A percentile compares a stretch with the other conserved stretches of the same genome.
phyloP scores from a whole-genome alignment of 1,284 basidiomycete genomes.

The Ceratobasidium sp. region DNA sequence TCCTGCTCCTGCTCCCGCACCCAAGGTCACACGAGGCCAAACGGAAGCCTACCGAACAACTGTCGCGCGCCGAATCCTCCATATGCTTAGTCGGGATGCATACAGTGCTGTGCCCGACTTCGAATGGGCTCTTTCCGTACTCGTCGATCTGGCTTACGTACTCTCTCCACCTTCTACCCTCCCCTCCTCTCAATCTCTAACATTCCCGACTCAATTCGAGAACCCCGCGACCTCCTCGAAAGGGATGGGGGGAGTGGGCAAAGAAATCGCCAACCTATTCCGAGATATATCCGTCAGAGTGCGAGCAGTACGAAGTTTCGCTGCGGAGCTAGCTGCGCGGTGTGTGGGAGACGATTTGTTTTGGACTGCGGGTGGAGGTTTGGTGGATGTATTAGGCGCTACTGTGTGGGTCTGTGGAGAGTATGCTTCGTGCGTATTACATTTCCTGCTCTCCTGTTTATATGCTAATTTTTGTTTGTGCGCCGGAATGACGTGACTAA shows the following conservation, averaged over 20 bases:
- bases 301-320: conserved; percentile 78
- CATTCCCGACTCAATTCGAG: conserved; percentile 26
- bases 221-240: not conserved
- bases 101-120: conserved; percentile 94
- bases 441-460: not conserved
- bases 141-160: conserved; percentile 90
- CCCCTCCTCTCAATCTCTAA: not conserved
- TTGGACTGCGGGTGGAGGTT: conserved; percentile 63
- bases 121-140: conserved; percentile 96
- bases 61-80: conserved; percentile 84
- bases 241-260: conserved; percentile 68
- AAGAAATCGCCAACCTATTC: conserved; percentile 82
- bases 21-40: conserved; percentile 66
- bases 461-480: not conserved
- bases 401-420: conserved; percentile 97
- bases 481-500: not conserved
- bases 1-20: conserved; percentile 61
- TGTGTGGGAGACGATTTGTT: conserved; percentile 80
- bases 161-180: not conserved
- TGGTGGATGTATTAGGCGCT: conserved; percentile 85
- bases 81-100: conserved; percentile 83
- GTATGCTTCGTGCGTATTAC: conserved; percentile 77
- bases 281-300: conserved; percentile 91
- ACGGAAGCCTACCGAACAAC: conserved; percentile 84
- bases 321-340: conserved; percentile 77